These are phyloP conservation scores for Fusarium sp. DNA, from an alignment of 2,329 filamentous ascomycete genomes.

Conservation along the genomic window DNA sequence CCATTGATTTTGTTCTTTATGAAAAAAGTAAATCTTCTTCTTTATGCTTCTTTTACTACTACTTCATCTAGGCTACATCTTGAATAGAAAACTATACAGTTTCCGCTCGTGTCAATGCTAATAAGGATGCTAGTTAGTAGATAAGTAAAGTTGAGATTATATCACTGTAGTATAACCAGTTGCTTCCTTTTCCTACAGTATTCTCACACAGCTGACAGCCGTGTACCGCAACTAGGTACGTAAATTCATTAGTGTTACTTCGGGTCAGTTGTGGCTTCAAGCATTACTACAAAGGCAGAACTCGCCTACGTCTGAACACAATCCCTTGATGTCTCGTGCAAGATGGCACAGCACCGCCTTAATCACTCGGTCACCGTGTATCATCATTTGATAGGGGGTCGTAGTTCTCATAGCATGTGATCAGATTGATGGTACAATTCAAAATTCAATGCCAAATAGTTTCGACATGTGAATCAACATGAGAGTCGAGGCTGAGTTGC, in stretches of 20 bases:
- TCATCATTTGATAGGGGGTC: background rate
- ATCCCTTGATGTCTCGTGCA: conserved; percentile 2
- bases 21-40: fast-evolving
- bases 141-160: background rate
- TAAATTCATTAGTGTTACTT: background rate
- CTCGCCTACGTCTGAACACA: conserved; percentile 25
- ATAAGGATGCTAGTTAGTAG: background rate
- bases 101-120: background rate
- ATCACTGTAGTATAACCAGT: too few relatives aligned
- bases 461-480: background rate
- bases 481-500: background rate
- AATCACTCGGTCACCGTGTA: conserved; percentile 21
- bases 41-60: background rate
- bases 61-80: background rate
- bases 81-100: background rate
- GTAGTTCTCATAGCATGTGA: background rate
- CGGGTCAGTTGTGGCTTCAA: background rate
- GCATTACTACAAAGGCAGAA: conserved; percentile 3
- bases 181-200: too few relatives aligned
- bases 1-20: background rate
- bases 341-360: conserved; percentile 29
- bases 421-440: background rate
- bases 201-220: background rate
- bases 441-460: background rate
- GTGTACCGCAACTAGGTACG: background rate